phyloP scores from a whole-genome alignment of 2,329 filamentous ascomycete species.

The Apiospora rasikravindrae region DNA sequence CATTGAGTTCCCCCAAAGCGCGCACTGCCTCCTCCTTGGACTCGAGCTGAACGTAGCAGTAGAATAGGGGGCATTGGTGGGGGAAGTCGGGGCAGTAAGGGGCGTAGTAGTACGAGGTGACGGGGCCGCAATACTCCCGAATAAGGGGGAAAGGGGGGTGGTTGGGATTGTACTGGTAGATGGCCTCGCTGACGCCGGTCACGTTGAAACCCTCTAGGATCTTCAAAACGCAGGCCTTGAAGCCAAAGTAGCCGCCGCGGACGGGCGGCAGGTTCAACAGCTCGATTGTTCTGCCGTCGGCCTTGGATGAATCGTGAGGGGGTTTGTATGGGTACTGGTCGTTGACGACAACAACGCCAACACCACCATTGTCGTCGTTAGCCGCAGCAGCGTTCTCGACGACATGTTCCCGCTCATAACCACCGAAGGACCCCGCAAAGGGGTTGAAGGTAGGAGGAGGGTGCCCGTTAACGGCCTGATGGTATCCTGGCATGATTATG shows the following conservation, averaged over 20 bases:
- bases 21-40: not conserved
- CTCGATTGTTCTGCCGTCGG: not conserved
- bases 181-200: not conserved
- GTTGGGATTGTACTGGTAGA: not conserved
- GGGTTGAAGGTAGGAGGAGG: not conserved
- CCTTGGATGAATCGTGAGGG: not conserved
- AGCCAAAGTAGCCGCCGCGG: not conserved
- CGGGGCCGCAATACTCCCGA: not conserved
- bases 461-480: too few relatives aligned
- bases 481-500: not conserved
- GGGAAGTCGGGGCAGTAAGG: not conserved
- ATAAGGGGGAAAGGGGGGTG: not conserved
- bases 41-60: constrained; percentile 12
- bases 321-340: not conserved
- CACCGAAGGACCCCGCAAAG: not conserved
- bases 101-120: not conserved
- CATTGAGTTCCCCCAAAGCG: not conserved
- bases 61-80: not conserved
- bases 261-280: not conserved
- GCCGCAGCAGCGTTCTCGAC: not conserved
- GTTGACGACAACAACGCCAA: not conserved
- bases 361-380: not conserved
- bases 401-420: not conserved
- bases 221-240: not conserved
- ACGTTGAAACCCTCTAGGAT: not conserved